Conservation (phyloP, 2,329 filamentous ascomycete genomes). For the Claviceps maximensis region DNA sequence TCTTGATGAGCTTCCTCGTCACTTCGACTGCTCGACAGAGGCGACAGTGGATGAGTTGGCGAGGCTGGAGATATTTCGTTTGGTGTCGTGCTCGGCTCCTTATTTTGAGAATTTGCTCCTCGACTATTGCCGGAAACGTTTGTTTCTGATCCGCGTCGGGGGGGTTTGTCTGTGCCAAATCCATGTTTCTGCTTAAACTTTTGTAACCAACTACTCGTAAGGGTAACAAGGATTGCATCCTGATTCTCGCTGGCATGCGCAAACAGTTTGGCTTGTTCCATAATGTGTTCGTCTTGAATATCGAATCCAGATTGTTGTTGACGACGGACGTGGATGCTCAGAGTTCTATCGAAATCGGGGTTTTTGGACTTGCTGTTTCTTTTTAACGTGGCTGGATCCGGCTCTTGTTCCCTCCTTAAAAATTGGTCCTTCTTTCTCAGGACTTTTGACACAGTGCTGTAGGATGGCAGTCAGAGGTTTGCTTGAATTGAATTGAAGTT, state of each 20-base stretch:
- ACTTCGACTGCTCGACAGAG: conserved; percentile 55
- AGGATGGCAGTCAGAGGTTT: neutral
- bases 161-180: conserved; percentile 34
- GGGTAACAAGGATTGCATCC: conserved; percentile 57
- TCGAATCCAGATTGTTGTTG: conserved; percentile 62
- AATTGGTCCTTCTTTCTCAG: conserved; percentile 91
- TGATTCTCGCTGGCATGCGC: conserved; percentile 54
- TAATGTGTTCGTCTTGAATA: conserved; percentile 68
- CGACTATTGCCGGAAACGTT: conserved; percentile 58
- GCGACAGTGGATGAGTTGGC: conserved; percentile 52
- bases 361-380: conserved; percentile 63
- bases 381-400: conserved; percentile 48
- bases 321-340: conserved; percentile 78
- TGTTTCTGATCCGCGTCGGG: conserved; percentile 47
- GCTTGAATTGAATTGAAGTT: neutral
- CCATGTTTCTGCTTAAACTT: conserved; percentile 90
- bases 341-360: conserved; percentile 81
- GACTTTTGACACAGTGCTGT: conserved; percentile 96
- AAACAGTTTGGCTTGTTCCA: conserved; percentile 74
- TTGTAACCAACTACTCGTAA: conserved; percentile 72
- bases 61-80: conserved; percentile 58
- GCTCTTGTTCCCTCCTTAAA: conserved; percentile 67
- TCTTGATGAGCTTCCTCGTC: conserved; percentile 51
- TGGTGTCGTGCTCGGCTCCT: conserved; percentile 29
- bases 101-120: conserved; percentile 22